These are phyloP conservation scores for Phyllosticta citriasiana DNA, from an alignment of 2,329 filamentous ascomycete species.

Conservation along the genomic window DNA sequence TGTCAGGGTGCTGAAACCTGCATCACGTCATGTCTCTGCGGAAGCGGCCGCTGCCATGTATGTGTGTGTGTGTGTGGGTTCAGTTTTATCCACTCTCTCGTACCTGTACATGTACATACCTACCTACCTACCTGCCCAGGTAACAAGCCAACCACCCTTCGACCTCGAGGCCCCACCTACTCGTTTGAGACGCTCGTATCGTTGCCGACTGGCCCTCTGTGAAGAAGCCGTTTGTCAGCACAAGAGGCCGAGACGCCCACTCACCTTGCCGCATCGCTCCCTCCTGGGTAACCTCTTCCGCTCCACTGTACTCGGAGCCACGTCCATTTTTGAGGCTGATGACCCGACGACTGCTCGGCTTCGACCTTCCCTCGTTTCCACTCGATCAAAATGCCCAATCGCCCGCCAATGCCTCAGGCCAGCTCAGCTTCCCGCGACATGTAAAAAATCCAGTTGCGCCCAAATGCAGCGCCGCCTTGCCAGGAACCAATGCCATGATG, in stretches of 20 bases:
- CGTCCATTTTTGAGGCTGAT: conserved; percentile 6
- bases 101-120: too few relatives aligned
- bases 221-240: background rate
- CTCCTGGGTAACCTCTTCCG: background rate
- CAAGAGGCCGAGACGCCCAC: background rate
- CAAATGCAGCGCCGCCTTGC: background rate
- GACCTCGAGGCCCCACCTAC: conserved; percentile 8
- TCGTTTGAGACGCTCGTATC: conserved; percentile 7
- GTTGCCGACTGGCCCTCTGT: conserved; percentile 2
- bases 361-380: background rate
- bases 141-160: background rate
- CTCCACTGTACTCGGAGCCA: background rate
- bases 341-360: background rate
- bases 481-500: background rate
- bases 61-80: too few relatives aligned
- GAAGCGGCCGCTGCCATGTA: background rate
- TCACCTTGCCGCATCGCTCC: background rate
- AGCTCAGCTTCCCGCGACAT: background rate
- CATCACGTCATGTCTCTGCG: background rate
- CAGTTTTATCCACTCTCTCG: too few relatives aligned
- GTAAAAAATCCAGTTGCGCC: background rate
- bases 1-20: background rate
- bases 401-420: background rate
- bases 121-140: too few relatives aligned
- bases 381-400: background rate